Evolutionary conservation across 73 alveolate genomes (phyloP).

Genomic region (Loxodes magnus): DNA sequence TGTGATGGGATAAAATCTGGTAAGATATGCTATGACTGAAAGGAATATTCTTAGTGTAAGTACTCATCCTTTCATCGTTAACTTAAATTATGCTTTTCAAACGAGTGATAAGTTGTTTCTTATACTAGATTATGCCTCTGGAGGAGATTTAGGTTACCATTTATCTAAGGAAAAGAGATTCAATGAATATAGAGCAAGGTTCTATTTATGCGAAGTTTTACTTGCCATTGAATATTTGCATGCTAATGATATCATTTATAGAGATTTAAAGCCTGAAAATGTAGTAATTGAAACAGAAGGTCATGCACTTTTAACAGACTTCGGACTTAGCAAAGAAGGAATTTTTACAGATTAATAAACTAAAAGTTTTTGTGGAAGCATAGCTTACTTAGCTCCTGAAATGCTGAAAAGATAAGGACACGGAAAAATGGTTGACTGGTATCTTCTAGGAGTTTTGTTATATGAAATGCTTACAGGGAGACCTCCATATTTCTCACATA

Average conservation of each 20-base stretch:
- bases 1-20: slow-evolving; percentile 66
- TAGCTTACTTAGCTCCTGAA: slow-evolving; percentile 92
- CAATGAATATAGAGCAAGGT: slow-evolving; percentile 70
- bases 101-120: slow-evolving; percentile 50
- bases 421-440: slow-evolving; percentile 91
- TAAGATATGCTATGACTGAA: slow-evolving; percentile 84
- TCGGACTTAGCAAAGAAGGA: slow-evolving; percentile 83
- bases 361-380: slow-evolving; percentile 74
- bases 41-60: slow-evolving; percentile 55
- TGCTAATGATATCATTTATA: slow-evolving; percentile 68
- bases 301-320: slow-evolving; percentile 84
- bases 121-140: slow-evolving; percentile 61
- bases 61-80: slow-evolving; percentile 89
- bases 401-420: slow-evolving; percentile 75
- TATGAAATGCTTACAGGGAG: slow-evolving; percentile 84
- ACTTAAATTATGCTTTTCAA: slow-evolving; percentile 72
- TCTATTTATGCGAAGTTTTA: slow-evolving; percentile 66
- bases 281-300: slow-evolving; percentile 89
- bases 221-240: slow-evolving; percentile 82
- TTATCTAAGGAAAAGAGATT: slow-evolving; percentile 68
- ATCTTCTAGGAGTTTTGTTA: slow-evolving; percentile 80
- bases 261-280: slow-evolving; percentile 92
- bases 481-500: slow-evolving; percentile 73
- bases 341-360: slow-evolving; percentile 41
- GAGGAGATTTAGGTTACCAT: slow-evolving; percentile 75